Conservation (phyloP, 2,329 filamentous ascomycete species). For the Metarhizium rileyi region DNA sequence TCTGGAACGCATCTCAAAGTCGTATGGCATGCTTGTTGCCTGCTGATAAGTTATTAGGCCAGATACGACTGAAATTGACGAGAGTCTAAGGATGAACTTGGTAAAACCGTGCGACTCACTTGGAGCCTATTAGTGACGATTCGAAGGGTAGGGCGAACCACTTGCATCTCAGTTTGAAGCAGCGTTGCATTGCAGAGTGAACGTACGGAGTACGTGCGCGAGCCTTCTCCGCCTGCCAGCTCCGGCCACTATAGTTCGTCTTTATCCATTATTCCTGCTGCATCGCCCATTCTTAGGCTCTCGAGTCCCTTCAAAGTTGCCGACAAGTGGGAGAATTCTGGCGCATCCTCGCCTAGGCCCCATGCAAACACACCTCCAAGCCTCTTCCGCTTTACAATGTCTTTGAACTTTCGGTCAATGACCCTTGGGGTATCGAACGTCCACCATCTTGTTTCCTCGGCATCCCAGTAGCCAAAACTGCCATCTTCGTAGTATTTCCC, state of each 20-base stretch:
- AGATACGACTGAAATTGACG: no score
- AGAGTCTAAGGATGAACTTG: no score
- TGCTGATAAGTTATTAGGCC: no score
- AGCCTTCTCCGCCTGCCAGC: no score
- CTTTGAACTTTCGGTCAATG: slow-evolving; percentile 51
- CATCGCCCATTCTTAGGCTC: slow-evolving; percentile 1
- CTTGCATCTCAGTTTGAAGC: no score
- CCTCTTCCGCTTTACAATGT: slow-evolving; percentile 43
- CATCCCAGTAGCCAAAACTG: slow-evolving; percentile 62
- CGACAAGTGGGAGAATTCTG: slow-evolving; percentile 29
- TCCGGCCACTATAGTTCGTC: slow-evolving; percentile 20
- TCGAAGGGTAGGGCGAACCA: no score
- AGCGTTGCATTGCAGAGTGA: no score
- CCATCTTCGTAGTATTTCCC: slow-evolving; percentile 49
- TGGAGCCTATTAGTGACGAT: no score
- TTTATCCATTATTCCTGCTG: slow-evolving; percentile 2
- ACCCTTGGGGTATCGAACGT: slow-evolving; percentile 58
- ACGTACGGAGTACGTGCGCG: no score
- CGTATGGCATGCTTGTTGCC: neutral
- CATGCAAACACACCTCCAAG: slow-evolving; percentile 68
- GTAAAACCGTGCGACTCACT: no score
- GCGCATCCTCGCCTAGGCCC: slow-evolving; percentile 60
- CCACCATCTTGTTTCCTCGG: slow-evolving; percentile 54
- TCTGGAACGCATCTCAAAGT: neutral
- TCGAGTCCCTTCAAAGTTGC: slow-evolving; percentile 21